A percentile compares a stretch with the other conserved stretches of the same genome.
Conservation (phyloP, 768 basidiomycete species). For the Lentinula detonsa region DNA sequence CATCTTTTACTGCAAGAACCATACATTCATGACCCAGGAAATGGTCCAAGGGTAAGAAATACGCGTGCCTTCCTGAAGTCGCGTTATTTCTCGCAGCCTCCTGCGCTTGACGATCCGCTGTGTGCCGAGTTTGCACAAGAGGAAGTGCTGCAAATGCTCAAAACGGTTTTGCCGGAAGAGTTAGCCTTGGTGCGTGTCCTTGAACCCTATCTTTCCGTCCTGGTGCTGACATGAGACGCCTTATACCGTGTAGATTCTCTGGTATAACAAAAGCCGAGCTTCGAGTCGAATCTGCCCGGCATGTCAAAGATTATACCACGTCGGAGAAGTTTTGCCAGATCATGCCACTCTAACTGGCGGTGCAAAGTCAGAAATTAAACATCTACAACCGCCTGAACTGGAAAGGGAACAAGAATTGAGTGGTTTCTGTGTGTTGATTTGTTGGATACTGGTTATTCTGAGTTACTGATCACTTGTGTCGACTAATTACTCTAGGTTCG, state of each 20-base stretch:
- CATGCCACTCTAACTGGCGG: conserved; percentile 18
- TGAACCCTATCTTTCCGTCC: not conserved
- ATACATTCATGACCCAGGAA: conserved; percentile 73
- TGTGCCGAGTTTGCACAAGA: conserved; percentile 76
- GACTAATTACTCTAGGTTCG: conserved; percentile 44
- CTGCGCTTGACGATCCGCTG: conserved; percentile 55
- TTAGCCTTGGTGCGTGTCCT: conserved; percentile 51
- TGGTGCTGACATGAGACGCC: not conserved
- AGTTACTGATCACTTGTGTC: not conserved
- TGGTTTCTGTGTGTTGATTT: conserved; percentile 57
- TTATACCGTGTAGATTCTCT: conserved; percentile 46
- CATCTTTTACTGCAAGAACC: conserved; percentile 36
- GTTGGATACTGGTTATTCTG: not conserved
- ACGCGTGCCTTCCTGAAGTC: conserved; percentile 57
- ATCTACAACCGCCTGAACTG: conserved; percentile 27
- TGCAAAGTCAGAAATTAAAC: conserved; percentile 8
- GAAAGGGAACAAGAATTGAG: conserved; percentile 64
- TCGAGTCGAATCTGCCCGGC: conserved; percentile 72
- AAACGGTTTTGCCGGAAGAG: conserved; percentile 64
- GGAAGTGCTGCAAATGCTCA: conserved; percentile 71
- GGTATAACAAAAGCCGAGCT: conserved; percentile 81
- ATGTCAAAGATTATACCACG: conserved; percentile 63
- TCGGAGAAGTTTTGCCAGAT: conserved; percentile 61
- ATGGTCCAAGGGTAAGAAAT: conserved; percentile 70
- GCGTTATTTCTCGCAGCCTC: conserved; percentile 60